Conservation (phyloP, 495 filamentous ascomycete species). For the Oleoguttula mirabilis region DNA sequence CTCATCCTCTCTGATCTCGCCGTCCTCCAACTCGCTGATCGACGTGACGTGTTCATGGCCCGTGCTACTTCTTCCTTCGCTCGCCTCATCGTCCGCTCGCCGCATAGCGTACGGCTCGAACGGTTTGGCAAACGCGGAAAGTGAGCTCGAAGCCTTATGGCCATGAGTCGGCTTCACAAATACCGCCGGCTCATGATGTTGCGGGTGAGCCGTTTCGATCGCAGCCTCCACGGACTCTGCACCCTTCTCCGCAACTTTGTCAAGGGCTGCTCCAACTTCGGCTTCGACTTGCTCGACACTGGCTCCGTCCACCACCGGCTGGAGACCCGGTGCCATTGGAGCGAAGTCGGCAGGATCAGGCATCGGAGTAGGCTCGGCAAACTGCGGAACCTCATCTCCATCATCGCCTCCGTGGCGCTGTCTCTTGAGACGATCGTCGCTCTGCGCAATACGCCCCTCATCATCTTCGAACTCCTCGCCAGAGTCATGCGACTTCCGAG, state of each 20-base stretch:
- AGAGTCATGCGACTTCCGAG: constrained; percentile 20
- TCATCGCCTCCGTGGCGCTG: constrained; percentile 46
- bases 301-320: too few relatives aligned
- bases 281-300: too few relatives aligned
- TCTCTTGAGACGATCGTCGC: constrained; percentile 57
- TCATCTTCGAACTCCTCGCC: constrained; percentile 34
- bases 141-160: constrained; percentile 42
- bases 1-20: constrained; percentile 14
- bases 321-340: neutral
- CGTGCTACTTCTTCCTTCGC: constrained; percentile 12
- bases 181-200: neutral
- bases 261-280: too few relatives aligned
- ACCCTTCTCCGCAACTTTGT: neutral
- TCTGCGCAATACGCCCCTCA: constrained; percentile 41
- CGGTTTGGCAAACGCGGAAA: constrained; percentile 56
- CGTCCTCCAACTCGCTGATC: constrained; percentile 15
- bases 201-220: neutral
- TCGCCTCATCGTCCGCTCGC: constrained; percentile 13
- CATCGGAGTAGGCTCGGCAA: constrained; percentile 50
- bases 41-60: constrained; percentile 1
- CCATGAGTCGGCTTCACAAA: constrained; percentile 14
- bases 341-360: constrained; percentile 7
- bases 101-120: constrained; percentile 37
- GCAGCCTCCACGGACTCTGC: neutral
- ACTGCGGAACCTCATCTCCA: constrained; percentile 56